phyloP scores from a whole-genome alignment of 2,329 filamentous ascomycete species.

The Aspergillus aculeatinus region DNA sequence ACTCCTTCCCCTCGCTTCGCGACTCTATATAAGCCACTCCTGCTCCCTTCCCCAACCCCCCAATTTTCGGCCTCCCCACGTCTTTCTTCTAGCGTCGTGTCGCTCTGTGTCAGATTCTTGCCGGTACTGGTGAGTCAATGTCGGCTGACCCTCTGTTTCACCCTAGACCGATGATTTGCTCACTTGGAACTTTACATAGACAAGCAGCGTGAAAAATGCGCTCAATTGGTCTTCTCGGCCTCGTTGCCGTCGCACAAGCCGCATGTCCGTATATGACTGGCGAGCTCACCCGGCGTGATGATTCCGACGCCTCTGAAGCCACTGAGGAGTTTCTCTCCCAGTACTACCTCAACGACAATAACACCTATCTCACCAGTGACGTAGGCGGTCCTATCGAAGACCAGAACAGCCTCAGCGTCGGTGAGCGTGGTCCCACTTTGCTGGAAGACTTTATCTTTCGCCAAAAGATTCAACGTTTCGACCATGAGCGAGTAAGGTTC shows the following conservation, averaged over 20 bases:
- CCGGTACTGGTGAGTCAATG: not conserved
- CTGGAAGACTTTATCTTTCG: slow-evolving; percentile 72
- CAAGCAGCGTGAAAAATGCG: slow-evolving; percentile 24
- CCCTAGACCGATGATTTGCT: not conserved
- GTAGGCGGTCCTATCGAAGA: slow-evolving; percentile 68
- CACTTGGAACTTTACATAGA: not conserved
- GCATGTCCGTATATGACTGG: slow-evolving; percentile 45
- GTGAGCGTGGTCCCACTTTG: slow-evolving; percentile 64
- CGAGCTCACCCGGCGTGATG: slow-evolving; percentile 27
- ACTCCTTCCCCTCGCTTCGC: not conserved
- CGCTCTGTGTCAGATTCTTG: not conserved
- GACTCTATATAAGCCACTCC: not conserved
- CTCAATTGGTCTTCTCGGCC: slow-evolving; percentile 26
- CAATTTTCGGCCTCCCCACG: not conserved
- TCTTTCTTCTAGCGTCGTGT: not conserved
- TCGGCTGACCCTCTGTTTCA: not conserved
- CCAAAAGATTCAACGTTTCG: slow-evolving; percentile 70
- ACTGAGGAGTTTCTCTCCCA: slow-evolving; percentile 45
- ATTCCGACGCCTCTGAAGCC: slow-evolving; percentile 26
- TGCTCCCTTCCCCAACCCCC: not conserved
- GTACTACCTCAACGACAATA: slow-evolving; percentile 53
- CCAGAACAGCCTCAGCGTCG: slow-evolving; percentile 65
- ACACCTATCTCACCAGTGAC: slow-evolving; percentile 63
- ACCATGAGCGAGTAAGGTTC: slow-evolving; percentile 63
- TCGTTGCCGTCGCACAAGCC: slow-evolving; percentile 38